Percentiles rank a stretch among this genome's conserved stretches.
Conservation (phyloP, 2,329 filamentous ascomycete species). For the Calonectria leucothoes region DNA sequence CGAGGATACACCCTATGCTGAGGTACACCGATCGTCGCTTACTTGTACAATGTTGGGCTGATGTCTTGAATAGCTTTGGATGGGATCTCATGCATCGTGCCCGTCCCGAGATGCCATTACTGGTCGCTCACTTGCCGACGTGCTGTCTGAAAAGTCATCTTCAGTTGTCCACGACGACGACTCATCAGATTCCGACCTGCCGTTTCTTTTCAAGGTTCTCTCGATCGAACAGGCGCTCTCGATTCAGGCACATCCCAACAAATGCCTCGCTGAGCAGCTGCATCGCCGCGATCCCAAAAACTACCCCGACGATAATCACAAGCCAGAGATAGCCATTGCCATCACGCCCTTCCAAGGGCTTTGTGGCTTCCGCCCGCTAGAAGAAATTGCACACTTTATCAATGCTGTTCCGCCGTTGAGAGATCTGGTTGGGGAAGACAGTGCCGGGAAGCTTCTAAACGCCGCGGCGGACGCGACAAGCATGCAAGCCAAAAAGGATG, state of each 20-base stretch:
- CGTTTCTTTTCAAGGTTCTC: constrained; percentile 97
- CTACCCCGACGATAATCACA: constrained; percentile 99
- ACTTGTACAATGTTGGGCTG: neutral
- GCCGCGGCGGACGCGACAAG: constrained; percentile 59
- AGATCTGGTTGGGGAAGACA: constrained; percentile 73
- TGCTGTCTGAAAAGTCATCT: constrained; percentile 87
- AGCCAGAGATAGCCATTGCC: constrained; percentile 99
- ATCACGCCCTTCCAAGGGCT: constrained; percentile 96
- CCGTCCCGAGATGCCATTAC: constrained; percentile 91
- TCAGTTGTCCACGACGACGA: constrained; percentile 80
- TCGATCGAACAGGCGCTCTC: constrained; percentile 96
- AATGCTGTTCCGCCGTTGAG: constrained; percentile 67
- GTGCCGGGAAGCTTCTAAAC: constrained; percentile 66
- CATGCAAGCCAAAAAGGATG: constrained; percentile 75
- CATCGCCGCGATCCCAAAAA: constrained; percentile 90
- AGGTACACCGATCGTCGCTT: constrained; percentile 58
- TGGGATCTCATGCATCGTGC: constrained; percentile 97
- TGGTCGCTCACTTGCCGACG: constrained; percentile 85
- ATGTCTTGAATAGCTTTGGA: constrained; percentile 79
- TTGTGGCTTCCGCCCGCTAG: constrained; percentile 93
- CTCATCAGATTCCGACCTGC: constrained; percentile 82
- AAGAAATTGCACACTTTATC: constrained; percentile 89
- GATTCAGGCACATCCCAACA: constrained; percentile 97
- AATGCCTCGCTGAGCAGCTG: constrained; percentile 87
- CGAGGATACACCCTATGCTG: constrained; percentile 91